Percentiles rank a stretch among this genome's conserved stretches.
phyloP scores from a whole-genome alignment of 805 yeast genomes.

The Starmera quercuum region DNA sequence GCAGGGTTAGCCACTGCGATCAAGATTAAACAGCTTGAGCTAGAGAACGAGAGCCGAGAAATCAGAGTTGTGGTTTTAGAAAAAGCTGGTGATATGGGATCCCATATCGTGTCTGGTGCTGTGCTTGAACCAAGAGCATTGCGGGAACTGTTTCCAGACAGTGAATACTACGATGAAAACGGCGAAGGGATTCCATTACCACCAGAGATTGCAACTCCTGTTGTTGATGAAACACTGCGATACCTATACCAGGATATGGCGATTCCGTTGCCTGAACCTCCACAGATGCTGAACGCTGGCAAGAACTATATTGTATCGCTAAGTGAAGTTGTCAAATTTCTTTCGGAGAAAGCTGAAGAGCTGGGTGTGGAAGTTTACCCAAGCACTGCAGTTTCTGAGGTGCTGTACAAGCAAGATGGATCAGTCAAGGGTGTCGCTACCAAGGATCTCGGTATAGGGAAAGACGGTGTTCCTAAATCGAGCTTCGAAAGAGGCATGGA shows the following conservation, averaged over 20 bases:
- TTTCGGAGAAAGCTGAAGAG: constrained; percentile 86
- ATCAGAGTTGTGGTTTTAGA: constrained; percentile 85
- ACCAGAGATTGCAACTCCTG: constrained; percentile 64
- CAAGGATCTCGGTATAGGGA: constrained; percentile 81
- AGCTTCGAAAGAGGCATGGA: constrained; percentile 97
- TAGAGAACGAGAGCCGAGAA: constrained; percentile 52
- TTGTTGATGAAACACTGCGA: constrained; percentile 67
- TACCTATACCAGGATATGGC: constrained; percentile 54
- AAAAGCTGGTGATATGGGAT: constrained; percentile 89
- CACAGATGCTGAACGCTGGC: constrained; percentile 76
- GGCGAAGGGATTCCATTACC: constrained; percentile 72
- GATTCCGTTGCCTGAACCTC: constrained; percentile 85
- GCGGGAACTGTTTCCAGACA: constrained; percentile 72
- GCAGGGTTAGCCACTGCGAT: constrained; percentile 96
- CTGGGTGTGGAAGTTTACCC: constrained; percentile 92
- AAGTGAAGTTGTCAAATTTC: constrained; percentile 70
- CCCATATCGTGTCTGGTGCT: constrained; percentile 90
- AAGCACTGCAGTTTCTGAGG: constrained; percentile 77
- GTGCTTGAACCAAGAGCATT: constrained; percentile 87
- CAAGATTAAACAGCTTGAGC: constrained; percentile 75
- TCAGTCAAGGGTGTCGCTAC: constrained; percentile 88
- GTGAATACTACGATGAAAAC: constrained; percentile 41
- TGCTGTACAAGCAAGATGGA: constrained; percentile 54
- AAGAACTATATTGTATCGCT: constrained; percentile 82
- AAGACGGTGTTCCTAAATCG: constrained; percentile 68